Percentiles rank a stretch among this genome's conserved stretches.
phyloP scores from a whole-genome alignment of 1,284 basidiomycete species.

The Tilletia walkeri region DNA sequence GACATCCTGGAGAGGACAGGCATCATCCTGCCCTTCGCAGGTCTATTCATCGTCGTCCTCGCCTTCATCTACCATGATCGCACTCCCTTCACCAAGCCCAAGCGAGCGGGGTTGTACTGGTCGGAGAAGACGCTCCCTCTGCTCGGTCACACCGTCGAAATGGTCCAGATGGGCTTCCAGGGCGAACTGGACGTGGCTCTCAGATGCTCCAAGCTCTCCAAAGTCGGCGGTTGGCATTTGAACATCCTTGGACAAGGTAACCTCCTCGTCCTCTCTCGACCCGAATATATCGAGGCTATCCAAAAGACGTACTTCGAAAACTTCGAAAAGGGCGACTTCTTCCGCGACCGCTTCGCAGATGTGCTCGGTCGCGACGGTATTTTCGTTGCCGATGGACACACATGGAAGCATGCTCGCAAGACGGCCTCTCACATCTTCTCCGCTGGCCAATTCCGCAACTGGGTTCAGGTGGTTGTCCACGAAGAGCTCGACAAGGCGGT shows the following conservation, averaged over 20 bases:
- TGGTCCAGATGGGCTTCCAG: background rate
- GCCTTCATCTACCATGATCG: constrained; percentile 19
- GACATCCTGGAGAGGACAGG: too few species aligned
- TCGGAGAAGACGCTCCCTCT: background rate
- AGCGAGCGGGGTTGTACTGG: background rate
- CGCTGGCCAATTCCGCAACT: constrained; percentile 38
- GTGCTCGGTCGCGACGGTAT: constrained; percentile 39
- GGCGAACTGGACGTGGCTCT: background rate
- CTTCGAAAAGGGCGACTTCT: constrained; percentile 29
- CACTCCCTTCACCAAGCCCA: background rate
- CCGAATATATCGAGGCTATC: constrained; percentile 48
- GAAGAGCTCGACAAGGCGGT: constrained; percentile 37
- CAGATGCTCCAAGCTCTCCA: background rate
- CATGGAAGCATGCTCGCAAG: constrained; percentile 38
- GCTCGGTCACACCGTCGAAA: constrained; percentile 9
- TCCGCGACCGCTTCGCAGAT: constrained; percentile 35
- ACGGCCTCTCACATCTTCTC: constrained; percentile 34
- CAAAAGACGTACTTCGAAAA: constrained; percentile 54
- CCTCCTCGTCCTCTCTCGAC: constrained; percentile 32
- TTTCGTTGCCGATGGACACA: constrained; percentile 46
- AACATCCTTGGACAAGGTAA: constrained; percentile 17
- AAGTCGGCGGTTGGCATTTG: background rate
- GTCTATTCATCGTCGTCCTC: too few species aligned
- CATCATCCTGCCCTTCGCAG: too few species aligned
- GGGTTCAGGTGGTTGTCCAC: constrained; percentile 41